Conservation (phyloP, 108 stramenopile species). For the Cyclostephanos invisitatus region DNA sequence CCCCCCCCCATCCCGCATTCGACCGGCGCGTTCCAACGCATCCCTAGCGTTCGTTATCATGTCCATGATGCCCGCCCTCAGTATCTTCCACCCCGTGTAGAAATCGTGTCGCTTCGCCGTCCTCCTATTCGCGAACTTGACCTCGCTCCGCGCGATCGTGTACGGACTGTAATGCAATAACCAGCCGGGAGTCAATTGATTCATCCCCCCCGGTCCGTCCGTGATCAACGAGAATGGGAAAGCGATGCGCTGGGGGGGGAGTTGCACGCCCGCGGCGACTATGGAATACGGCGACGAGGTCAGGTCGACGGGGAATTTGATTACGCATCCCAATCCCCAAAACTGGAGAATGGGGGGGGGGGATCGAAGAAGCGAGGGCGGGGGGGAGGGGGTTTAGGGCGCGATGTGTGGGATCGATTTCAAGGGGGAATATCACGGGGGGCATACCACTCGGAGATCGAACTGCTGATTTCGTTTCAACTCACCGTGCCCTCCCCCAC, state of each 20-base stretch:
- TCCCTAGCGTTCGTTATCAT: slow-evolving; percentile 60
- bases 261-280: slow-evolving; percentile 88
- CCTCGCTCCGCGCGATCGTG: slow-evolving; percentile 80
- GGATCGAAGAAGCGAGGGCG: no score
- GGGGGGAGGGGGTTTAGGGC: no score
- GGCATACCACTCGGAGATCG: no score
- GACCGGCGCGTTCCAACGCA: slow-evolving; percentile 34
- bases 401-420: no score
- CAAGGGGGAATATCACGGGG: no score
- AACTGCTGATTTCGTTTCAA: no score
- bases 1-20: slow-evolving; percentile 14
- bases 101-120: slow-evolving; percentile 71
- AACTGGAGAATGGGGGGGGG: slow-evolving; percentile 35
- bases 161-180: slow-evolving; percentile 82
- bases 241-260: slow-evolving; percentile 83
- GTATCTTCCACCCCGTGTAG: slow-evolving; percentile 82
- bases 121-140: slow-evolving; percentile 77
- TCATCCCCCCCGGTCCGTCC: slow-evolving; percentile 49
- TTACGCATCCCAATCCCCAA: slow-evolving; percentile 83
- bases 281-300: slow-evolving; percentile 86
- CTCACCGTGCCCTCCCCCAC: slow-evolving; percentile 85
- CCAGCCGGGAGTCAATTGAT: slow-evolving; percentile 92
- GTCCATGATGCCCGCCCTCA: slow-evolving; percentile 66
- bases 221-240: slow-evolving; percentile 91
- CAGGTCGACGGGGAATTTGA: slow-evolving; percentile 93